Base-by-base conservation (phyloP, 371 early-diverging fungal genomes). In the Mucor irregularis region DNA sequence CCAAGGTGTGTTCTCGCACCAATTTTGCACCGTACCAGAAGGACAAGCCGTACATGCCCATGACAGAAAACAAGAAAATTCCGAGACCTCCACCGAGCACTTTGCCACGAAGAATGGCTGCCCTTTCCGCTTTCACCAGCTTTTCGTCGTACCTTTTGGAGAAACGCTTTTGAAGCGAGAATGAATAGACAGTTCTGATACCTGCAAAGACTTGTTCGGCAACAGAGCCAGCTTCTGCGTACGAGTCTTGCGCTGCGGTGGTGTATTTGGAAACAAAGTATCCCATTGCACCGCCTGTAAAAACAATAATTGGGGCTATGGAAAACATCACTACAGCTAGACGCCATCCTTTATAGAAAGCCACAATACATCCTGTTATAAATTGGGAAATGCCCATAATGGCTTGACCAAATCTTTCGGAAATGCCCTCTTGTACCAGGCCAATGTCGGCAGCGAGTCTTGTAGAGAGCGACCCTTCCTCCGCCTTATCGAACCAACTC, bases 161-260 rank as follows among this genome's bases (percentile, higher is more conserved):
- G 55, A 90, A 86, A 17, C 90, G 84, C 19, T 78, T 65, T 72
- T 94, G 90, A 16, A 85, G 85, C 53, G 86, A 86, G 73, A 95
- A 96, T 4, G 95, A 82, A 37, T 82, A 85, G 26, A 95, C 91
- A 10, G 97, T 97, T 44, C 95, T 86, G 46, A 97, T 90, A 31
- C 87, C 82, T 9, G 90, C 70, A 49, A 98, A 78, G 0, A 86
- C 92, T 68, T 98, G 78, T 58, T 78, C 74, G 42, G 73, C 78
- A 29, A 78, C 62, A 7, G 74, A 62, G 30, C 78, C 78, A 26
- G 78, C 78, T 34, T 74, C 74, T 44, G 74, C 78, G 59, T 78
- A 78, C 24, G 68, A 49, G 28, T 68, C 56, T 45, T 78, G 78
- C 14, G 74, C 39, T 10, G 56, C 61, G 17, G 74, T 43, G 8